Conservation (phyloP, 805 yeast species). For the Brettanomyces sp. region DNA sequence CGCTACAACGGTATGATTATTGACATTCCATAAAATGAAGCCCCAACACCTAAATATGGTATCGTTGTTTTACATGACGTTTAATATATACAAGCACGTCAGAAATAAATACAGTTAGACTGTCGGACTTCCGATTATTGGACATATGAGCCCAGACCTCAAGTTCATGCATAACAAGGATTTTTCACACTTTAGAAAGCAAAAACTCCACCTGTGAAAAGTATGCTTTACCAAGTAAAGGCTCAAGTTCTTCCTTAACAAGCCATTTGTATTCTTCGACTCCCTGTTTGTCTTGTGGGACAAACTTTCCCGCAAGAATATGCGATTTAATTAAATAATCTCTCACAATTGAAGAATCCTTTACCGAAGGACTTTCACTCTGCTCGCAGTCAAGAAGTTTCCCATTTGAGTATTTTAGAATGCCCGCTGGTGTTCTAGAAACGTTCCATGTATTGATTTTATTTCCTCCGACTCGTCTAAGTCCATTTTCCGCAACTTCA, state of each 20-base stretch:
- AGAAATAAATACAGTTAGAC: background rate
- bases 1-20: too few relatives aligned
- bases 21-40: too few relatives aligned
- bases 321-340: constrained; percentile 82
- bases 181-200: background rate
- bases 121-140: background rate
- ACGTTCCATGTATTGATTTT: constrained; percentile 80
- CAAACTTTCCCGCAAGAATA: constrained; percentile 75
- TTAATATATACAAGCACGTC: background rate
- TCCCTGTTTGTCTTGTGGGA: constrained; percentile 28
- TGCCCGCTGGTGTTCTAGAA: constrained; percentile 80
- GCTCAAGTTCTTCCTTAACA: constrained; percentile 65
- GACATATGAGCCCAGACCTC: background rate
- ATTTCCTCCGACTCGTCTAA: constrained; percentile 64
- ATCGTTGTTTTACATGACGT: too few relatives aligned
- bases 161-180: too few relatives aligned
- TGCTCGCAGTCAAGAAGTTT: constrained; percentile 14
- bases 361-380: constrained; percentile 9
- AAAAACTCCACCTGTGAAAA: constrained; percentile 45
- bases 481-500: constrained; percentile 63
- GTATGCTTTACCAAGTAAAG: constrained; percentile 43
- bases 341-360: constrained; percentile 23
- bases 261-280: constrained; percentile 67
- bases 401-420: constrained; percentile 34
- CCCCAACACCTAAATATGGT: too few relatives aligned